Percentiles rank a stretch among this genome's conserved stretches.
These are phyloP conservation scores for Xylaria curta DNA, from an alignment of 495 filamentous ascomycete species.

Conservation along the genomic window DNA sequence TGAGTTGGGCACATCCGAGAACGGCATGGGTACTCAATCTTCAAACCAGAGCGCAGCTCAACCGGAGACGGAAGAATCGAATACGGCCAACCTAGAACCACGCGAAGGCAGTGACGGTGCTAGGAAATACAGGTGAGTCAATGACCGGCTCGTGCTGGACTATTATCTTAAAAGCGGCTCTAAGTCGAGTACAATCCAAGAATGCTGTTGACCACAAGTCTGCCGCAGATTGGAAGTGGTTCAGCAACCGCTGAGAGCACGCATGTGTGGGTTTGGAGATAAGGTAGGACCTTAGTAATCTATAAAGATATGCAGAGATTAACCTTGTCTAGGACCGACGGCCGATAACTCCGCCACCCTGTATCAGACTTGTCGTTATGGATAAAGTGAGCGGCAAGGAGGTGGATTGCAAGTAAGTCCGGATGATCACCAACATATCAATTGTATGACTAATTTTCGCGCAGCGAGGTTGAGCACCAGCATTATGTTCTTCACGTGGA, in stretches of 20 bases:
- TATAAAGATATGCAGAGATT: conserved; percentile 14
- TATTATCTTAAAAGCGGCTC: background rate
- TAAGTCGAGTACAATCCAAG: conserved; percentile 1
- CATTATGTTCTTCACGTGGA: conserved; percentile 95
- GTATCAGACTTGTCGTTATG: conserved; percentile 81
- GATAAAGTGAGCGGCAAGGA: conserved; percentile 84
- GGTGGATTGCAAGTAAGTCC: conserved; percentile 83
- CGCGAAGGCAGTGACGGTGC: conserved; percentile 40
- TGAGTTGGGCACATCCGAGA: conserved; percentile 25
- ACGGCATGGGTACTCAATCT: conserved; percentile 13
- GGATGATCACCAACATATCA: conserved; percentile 4
- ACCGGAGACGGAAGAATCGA: conserved; percentile 37
- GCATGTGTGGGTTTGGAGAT: conserved; percentile 99
- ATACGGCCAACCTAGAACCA: conserved; percentile 30
- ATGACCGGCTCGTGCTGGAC: background rate
- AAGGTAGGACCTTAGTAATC: conserved; percentile 66
- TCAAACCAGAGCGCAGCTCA: conserved; percentile 32
- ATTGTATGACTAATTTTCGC: conserved; percentile 30
- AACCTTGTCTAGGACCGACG: conserved; percentile 74
- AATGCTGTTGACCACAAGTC: conserved; percentile 26
- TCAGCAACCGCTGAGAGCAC: conserved; percentile 91
- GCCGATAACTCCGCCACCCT: conserved; percentile 95
- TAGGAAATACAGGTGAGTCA: conserved; percentile 40
- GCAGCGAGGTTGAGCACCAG: conserved; percentile 72
- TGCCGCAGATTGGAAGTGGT: conserved; percentile 74